A percentile compares a stretch with the other conserved stretches of the same genome.
Evolutionary conservation across 1,284 basidiomycete species (phyloP).

Genomic region (Ganoderma resinaceum): DNA sequence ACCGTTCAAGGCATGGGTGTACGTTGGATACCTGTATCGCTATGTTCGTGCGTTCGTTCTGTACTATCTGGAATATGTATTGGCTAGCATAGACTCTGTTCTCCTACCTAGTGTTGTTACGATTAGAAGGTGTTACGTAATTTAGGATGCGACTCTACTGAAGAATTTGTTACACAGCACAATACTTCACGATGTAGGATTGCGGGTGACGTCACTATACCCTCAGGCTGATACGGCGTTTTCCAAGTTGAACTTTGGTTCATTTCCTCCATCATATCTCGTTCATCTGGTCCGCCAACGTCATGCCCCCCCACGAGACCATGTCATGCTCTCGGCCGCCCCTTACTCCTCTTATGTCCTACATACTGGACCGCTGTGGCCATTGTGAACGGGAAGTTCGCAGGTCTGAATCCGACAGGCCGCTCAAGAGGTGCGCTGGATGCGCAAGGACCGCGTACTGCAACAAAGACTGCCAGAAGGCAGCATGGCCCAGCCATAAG

Average conservation of each 20-base stretch:
- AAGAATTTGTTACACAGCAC: too few relatives aligned
- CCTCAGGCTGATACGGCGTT: not conserved
- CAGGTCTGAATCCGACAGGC: too few relatives aligned
- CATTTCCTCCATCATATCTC: not conserved
- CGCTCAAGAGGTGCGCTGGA: not conserved
- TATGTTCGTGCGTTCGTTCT: not conserved
- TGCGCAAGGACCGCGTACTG: not conserved
- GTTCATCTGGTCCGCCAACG: too few relatives aligned
- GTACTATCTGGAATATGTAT: not conserved
- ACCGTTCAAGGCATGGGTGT: not conserved
- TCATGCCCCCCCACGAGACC: not conserved
- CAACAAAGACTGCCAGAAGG: conserved; percentile 5
- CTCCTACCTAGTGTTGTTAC: not conserved
- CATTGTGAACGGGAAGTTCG: not conserved
- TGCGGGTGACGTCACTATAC: too few relatives aligned
- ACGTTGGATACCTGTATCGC: not conserved
- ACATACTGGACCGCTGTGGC: too few relatives aligned
- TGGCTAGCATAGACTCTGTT: not conserved
- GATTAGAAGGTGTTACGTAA: not conserved
- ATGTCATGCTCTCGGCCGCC: not conserved
- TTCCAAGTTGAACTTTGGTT: not conserved
- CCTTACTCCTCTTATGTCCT: not conserved
- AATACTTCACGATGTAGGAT: too few relatives aligned
- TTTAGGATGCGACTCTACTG: too few relatives aligned
- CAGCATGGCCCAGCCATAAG: not conserved